A percentile compares a stretch with the other conserved stretches of the same genome.
Conservation (phyloP, 2,329 filamentous ascomycete species). For the Claviceps digitariae region DNA sequence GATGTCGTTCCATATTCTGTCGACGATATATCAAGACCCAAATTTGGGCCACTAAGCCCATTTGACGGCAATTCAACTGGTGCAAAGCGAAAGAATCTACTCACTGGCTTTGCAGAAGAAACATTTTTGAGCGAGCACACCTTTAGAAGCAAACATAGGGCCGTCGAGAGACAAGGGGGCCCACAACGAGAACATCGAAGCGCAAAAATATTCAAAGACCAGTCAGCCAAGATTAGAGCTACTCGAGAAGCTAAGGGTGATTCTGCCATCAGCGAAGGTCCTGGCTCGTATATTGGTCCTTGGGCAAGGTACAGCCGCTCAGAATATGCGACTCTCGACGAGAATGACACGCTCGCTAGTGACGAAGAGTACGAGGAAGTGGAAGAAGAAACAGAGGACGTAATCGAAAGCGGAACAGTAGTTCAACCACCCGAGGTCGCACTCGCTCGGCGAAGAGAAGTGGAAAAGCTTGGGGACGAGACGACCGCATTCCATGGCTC, state of each 20-base stretch:
- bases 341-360: conserved; percentile 62
- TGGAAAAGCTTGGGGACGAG: conserved; percentile 53
- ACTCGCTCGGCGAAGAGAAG: conserved; percentile 41
- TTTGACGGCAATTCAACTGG: conserved; percentile 50
- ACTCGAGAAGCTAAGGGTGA: conserved; percentile 78
- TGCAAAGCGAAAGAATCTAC: conserved; percentile 65
- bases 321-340: conserved; percentile 59
- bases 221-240: conserved; percentile 52
- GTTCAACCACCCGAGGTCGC: conserved; percentile 42
- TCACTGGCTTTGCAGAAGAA: conserved; percentile 80
- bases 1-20: conserved; percentile 54
- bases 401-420: conserved; percentile 50
- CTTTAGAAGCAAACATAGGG: conserved; percentile 77
- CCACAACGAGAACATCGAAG: conserved; percentile 42
- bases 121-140: conserved; percentile 81
- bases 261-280: conserved; percentile 70
- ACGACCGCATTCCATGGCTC: conserved; percentile 78
- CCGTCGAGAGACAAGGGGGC: conserved; percentile 55
- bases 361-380: conserved; percentile 70
- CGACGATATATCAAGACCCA: conserved; percentile 53
- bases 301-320: conserved; percentile 75
- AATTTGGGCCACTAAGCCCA: conserved; percentile 59
- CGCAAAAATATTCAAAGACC: conserved; percentile 50
- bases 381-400: conserved; percentile 60
- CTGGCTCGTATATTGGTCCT: conserved; percentile 80